Evolutionary conservation across 176 grass and related monocot genomes (phyloP).

Genomic region (Eleusine indica): DNA sequence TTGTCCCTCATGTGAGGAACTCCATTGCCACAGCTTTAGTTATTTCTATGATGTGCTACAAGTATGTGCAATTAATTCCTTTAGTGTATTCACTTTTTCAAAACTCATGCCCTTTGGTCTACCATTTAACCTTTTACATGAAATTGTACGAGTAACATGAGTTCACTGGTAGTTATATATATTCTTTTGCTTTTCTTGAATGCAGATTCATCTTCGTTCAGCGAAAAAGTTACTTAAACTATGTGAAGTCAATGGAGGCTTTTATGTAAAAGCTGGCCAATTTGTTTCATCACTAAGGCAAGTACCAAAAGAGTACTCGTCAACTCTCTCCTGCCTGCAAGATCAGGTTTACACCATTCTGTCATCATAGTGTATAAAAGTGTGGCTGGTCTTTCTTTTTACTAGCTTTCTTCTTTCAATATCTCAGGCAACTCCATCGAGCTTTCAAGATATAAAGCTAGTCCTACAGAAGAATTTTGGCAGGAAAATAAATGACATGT

Average conservation of each 20-base stretch:
- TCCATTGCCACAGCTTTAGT: conserved; percentile 9
- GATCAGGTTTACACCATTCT: conserved; percentile 65
- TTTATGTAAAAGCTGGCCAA: conserved; percentile 99
- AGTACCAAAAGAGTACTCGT: conserved; percentile 83
- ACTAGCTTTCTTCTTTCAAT: conserved; percentile 30
- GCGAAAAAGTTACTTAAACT: conserved; percentile 75
- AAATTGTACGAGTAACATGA: background rate
- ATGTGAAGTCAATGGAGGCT: conserved; percentile 81
- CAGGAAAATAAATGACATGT: conserved; percentile 77
- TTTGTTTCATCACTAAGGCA: conserved; percentile 92
- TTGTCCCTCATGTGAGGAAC: background rate
- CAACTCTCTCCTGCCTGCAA: conserved; percentile 83
- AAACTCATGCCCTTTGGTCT: background rate
- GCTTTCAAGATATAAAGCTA: conserved; percentile 77
- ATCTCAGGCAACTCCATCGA: conserved; percentile 69
- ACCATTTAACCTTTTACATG: background rate
- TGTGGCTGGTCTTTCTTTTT: conserved; percentile 36
- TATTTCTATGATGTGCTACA: background rate
- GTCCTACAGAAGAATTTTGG: conserved; percentile 72
- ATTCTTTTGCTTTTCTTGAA: background rate
- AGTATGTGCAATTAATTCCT: background rate
- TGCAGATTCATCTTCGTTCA: conserved; percentile 83
- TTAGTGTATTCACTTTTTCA: background rate
- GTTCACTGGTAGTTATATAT: background rate
- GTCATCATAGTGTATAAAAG: background rate